A percentile compares a stretch with the other conserved stretches of the same genome.
phyloP scores from a whole-genome alignment of 148 eudicot species.

The Rhododendron mucronatum region DNA sequence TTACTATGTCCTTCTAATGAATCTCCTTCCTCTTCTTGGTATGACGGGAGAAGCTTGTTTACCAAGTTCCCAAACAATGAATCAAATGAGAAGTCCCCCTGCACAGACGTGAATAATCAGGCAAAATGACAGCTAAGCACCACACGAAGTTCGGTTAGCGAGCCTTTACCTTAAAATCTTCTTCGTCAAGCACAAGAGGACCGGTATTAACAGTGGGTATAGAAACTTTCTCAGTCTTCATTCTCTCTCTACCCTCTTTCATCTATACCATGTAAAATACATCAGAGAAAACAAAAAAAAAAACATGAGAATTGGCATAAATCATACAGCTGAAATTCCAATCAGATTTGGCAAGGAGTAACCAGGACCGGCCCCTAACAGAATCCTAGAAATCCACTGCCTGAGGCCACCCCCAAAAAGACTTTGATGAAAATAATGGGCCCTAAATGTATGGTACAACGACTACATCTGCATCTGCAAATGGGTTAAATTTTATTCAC shows the following conservation, averaged over 20 bases:
- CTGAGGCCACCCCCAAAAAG: not conserved
- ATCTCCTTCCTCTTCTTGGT: slow-evolving; percentile 63
- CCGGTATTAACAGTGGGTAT: slow-evolving; percentile 41
- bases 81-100: slow-evolving; percentile 99
- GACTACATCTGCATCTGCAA: not conserved
- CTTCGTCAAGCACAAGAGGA: slow-evolving; percentile 73
- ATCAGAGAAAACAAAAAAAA: not conserved
- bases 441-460: not conserved
- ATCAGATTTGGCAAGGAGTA: not conserved
- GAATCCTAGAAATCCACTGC: not conserved
- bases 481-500: not conserved
- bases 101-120: slow-evolving; percentile 3
- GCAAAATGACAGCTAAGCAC: not conserved
- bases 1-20: slow-evolving; percentile 53
- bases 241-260: slow-evolving; percentile 44
- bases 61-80: slow-evolving; percentile 92
- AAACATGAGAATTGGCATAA: not conserved
- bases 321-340: not conserved
- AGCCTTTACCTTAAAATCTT: slow-evolving; percentile 81
- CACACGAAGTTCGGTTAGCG: not conserved
- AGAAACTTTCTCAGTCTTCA: slow-evolving; percentile 25
- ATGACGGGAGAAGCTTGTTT: slow-evolving; percentile 75
- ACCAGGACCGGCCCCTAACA: not conserved
- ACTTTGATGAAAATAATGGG: not conserved
- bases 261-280: slow-evolving; percentile 16